phyloP scores from a whole-genome alignment of 2,329 filamentous ascomycete species.

The Fusarium goolgardi region DNA sequence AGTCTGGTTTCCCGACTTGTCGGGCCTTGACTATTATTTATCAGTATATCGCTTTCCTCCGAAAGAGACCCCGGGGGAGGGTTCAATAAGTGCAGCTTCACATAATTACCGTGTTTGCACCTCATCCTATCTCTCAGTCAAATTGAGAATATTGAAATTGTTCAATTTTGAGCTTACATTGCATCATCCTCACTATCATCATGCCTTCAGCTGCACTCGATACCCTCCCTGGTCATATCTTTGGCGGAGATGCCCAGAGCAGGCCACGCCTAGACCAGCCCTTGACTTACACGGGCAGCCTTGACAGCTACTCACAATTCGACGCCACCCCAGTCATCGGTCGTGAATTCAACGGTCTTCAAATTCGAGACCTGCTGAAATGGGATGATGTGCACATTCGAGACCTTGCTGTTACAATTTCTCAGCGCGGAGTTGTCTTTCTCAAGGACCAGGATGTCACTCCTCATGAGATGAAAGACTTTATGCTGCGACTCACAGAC shows the following conservation, averaged over 20 bases:
- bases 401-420: slow-evolving; percentile 65
- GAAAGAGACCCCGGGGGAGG: slow-evolving; percentile 32
- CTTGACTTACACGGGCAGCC: slow-evolving; percentile 55
- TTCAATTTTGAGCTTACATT: slow-evolving; percentile 17
- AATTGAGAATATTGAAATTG: slow-evolving; percentile 4
- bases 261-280: slow-evolving; percentile 50
- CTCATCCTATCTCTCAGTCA: slow-evolving; percentile 8
- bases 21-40: slow-evolving; percentile 24
- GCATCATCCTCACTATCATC: slow-evolving; percentile 51
- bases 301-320: slow-evolving; percentile 54
- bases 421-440: slow-evolving; percentile 55
- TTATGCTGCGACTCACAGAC: slow-evolving; percentile 52
- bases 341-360: slow-evolving; percentile 58
- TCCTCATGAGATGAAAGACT: slow-evolving; percentile 53
- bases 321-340: slow-evolving; percentile 63
- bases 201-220: slow-evolving; percentile 53
- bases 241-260: slow-evolving; percentile 49
- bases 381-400: slow-evolving; percentile 61
- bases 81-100: slow-evolving; percentile 30
- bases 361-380: slow-evolving; percentile 51
- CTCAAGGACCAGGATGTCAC: slow-evolving; percentile 53
- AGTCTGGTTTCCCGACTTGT: slow-evolving; percentile 18
- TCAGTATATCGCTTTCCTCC: slow-evolving; percentile 7
- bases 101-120: slow-evolving; percentile 5
- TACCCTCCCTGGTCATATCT: slow-evolving; percentile 46